Conservation (phyloP, 2,329 filamentous ascomycete species). For the Paraconiothyrium sp. region DNA sequence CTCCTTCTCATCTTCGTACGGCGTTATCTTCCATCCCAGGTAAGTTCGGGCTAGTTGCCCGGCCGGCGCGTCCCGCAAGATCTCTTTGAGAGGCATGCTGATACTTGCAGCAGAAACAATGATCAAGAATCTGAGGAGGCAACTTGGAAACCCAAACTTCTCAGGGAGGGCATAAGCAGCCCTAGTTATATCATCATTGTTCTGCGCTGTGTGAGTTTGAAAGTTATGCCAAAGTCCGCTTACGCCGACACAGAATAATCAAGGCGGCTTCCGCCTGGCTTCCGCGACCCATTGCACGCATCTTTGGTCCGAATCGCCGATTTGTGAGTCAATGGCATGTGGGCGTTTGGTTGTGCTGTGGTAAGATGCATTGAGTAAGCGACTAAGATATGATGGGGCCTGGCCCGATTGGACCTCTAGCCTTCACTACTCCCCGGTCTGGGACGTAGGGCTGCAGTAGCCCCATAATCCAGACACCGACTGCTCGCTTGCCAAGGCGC, state of each 20-base stretch:
- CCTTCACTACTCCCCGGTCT: neutral
- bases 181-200: neutral
- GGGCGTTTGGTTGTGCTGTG: neutral
- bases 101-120: neutral
- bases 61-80: conserved; percentile 13
- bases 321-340: neutral
- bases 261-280: neutral
- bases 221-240: neutral
- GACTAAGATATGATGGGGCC: neutral
- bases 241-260: neutral
- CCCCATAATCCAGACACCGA: neutral
- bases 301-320: neutral
- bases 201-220: neutral
- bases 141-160: neutral
- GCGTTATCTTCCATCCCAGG: conserved; percentile 15
- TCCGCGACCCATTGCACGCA: neutral
- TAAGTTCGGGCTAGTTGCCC: conserved; percentile 14
- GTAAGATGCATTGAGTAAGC: conserved; percentile 1
- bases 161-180: neutral
- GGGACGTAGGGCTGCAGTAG: neutral
- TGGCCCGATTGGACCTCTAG: neutral
- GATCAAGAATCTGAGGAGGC: neutral
- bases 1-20: conserved; percentile 15
- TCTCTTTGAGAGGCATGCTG: conserved; percentile 14
- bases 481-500: conserved; percentile 1